Evolutionary conservation across 2,329 filamentous ascomycete species (phyloP).

Genomic region (Pseudofabraea citricarpa): DNA sequence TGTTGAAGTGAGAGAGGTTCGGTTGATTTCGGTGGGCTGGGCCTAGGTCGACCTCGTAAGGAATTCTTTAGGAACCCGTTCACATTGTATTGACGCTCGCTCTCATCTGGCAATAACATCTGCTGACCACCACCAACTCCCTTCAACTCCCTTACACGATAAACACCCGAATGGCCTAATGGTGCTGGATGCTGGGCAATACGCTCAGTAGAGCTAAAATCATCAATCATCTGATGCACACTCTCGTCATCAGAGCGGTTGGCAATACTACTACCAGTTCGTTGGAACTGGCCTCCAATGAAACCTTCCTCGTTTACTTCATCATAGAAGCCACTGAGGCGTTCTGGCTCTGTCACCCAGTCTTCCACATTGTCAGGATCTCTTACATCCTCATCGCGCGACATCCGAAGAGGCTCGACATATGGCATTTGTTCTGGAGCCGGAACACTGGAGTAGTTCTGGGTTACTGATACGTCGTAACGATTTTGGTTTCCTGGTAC

Average conservation of each 20-base stretch:
- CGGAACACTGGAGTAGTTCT: no score
- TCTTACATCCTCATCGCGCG: no score
- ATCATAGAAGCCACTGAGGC: constrained; percentile 8
- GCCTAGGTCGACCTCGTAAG: constrained; percentile 14
- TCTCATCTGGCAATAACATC: constrained; percentile 20
- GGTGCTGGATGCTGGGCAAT: constrained; percentile 23
- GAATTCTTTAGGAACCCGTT: constrained; percentile 26
- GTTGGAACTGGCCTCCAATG: constrained; percentile 12
- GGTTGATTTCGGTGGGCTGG: no score
- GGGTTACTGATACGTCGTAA: no score
- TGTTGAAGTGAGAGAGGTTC: no score
- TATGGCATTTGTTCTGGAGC: no score
- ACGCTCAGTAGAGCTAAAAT: constrained; percentile 21
- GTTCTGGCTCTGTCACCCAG: constrained; percentile 27
- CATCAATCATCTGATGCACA: constrained; percentile 11
- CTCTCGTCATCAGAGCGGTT: constrained; percentile 20
- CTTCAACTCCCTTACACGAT: constrained; percentile 24
- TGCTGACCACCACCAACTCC: no score
- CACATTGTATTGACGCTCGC: constrained; percentile 22
- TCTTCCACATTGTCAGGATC: constrained; percentile 22
- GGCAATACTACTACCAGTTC: constrained; percentile 25
- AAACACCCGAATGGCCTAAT: constrained; percentile 17
- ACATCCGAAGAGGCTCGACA: no score
- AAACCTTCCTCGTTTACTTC: no score
- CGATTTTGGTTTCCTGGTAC: no score